Conservation (phyloP, 2,329 filamentous ascomycete species). For the Colletotrichum gigasporum region DNA sequence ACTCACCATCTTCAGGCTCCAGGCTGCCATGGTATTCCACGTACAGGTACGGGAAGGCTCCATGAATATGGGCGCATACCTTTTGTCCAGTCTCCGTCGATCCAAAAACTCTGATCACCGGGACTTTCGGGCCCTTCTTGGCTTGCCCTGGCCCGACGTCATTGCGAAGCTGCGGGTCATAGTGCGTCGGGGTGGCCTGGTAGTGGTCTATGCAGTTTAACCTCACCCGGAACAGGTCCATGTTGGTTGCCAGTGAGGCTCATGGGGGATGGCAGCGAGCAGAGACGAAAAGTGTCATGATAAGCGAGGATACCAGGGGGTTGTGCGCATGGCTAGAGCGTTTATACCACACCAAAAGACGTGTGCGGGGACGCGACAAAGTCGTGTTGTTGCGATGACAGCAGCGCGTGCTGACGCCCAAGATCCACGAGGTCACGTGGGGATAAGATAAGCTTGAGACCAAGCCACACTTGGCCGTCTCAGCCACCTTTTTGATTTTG, state of each 20-base stretch:
- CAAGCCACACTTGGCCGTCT: background rate
- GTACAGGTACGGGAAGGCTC: constrained; percentile 95
- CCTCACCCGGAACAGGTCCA: constrained; percentile 86
- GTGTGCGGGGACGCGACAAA: constrained; percentile 10
- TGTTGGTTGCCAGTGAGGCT: constrained; percentile 32
- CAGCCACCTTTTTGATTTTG: background rate
- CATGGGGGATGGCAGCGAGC: constrained; percentile 13
- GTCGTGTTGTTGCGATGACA: constrained; percentile 6
- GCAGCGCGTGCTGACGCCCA: constrained; percentile 9
- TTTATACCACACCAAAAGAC: background rate
- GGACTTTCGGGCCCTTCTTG: constrained; percentile 76
- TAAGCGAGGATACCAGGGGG: background rate
- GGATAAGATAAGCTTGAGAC: constrained; percentile 25
- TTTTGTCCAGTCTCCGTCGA: constrained; percentile 95
- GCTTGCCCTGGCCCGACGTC: constrained; percentile 67
- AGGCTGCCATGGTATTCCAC: constrained; percentile 82
- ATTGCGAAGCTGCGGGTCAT: constrained; percentile 82
- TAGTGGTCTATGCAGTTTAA: constrained; percentile 98
- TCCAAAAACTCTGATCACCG: constrained; percentile 90
- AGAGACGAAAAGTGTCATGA: background rate
- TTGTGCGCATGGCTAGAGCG: background rate
- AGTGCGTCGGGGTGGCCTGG: constrained; percentile 78
- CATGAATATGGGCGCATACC: constrained; percentile 94
- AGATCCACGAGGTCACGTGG: constrained; percentile 38
- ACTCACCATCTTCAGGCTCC: constrained; percentile 72